Conservation (phyloP, 345 rosid genomes). For the Gossypium herbaceum region DNA sequence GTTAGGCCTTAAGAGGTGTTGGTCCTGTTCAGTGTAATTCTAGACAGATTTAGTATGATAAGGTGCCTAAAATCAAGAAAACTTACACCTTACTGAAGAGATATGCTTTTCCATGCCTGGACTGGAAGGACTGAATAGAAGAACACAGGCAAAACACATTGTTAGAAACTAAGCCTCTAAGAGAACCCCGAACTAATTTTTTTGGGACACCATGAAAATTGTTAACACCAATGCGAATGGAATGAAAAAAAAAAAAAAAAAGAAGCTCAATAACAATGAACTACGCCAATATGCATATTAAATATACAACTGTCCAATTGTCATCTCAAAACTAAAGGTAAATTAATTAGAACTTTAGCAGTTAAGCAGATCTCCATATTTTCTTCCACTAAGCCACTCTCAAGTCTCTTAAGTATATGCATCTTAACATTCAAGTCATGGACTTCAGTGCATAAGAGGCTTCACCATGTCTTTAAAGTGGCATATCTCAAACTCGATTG, state of each 20-base stretch:
- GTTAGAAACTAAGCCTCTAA: conserved; percentile 33
- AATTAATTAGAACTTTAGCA: not conserved
- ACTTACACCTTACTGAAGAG: conserved; percentile 98
- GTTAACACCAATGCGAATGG: not conserved
- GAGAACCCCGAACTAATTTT: not conserved
- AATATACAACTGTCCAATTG: not conserved
- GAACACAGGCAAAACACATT: conserved; percentile 25
- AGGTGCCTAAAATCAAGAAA: conserved; percentile 31
- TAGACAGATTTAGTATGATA: not conserved
- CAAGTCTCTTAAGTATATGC: not conserved
- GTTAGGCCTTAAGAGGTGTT: not conserved
- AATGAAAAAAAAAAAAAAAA: not conserved
- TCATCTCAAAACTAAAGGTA: not conserved
- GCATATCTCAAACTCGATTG: not conserved
- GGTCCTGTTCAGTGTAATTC: not conserved
- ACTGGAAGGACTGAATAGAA: conserved; percentile 72
- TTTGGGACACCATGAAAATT: conserved; percentile 9
- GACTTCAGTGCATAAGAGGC: not conserved
- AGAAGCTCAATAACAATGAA: not conserved
- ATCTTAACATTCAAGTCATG: not conserved
- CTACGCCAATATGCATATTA: not conserved
- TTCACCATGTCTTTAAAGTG: not conserved
- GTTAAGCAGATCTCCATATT: not conserved
- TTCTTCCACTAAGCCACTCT: not conserved
- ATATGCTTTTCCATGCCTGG: conserved; percentile 95